Percentiles rank a stretch among this genome's conserved stretches.
These are phyloP conservation scores for Gastrolobium villosum DNA, from an alignment of 306 rosid species.

Conservation along the genomic window DNA sequence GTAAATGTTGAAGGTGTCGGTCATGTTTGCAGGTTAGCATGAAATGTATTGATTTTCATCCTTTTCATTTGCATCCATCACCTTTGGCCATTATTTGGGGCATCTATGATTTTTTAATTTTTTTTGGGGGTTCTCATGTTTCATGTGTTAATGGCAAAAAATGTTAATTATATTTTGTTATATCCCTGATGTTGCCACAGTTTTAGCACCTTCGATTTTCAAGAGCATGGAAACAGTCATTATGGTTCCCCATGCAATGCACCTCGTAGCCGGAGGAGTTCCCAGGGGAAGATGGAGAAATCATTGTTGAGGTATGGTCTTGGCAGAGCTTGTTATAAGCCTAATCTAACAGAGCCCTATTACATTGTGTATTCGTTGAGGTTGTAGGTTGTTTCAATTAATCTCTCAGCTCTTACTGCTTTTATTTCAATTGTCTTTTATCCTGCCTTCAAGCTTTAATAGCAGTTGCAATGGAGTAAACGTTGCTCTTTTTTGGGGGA, in stretches of 20 bases:
- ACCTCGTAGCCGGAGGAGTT: slow-evolving; percentile 71
- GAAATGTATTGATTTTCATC: neutral
- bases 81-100: neutral
- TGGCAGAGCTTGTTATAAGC: slow-evolving; percentile 9
- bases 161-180: slow-evolving; percentile 33
- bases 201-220: slow-evolving; percentile 83
- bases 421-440: slow-evolving; percentile 19
- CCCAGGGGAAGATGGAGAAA: slow-evolving; percentile 99
- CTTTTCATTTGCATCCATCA: slow-evolving; percentile 24
- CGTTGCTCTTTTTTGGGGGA: neutral
- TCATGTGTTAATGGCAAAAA: neutral
- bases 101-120: neutral
- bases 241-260: slow-evolving; percentile 82
- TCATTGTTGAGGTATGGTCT: slow-evolving; percentile 84
- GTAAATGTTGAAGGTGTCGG: slow-evolving; percentile 94
- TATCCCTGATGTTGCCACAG: slow-evolving; percentile 55
- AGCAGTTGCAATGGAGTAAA: slow-evolving; percentile 27
- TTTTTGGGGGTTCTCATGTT: neutral
- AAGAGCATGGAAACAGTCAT: slow-evolving; percentile 78
- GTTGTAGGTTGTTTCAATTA: slow-evolving; percentile 9
- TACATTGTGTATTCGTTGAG: slow-evolving; percentile 10
- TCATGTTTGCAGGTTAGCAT: slow-evolving; percentile 91
- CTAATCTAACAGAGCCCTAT: neutral
- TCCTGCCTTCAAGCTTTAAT: slow-evolving; percentile 17
- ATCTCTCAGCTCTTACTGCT: neutral